Evolutionary conservation across 2,329 filamentous ascomycete genomes (phyloP).

Genomic region (Colletotrichum caudatum): DNA sequence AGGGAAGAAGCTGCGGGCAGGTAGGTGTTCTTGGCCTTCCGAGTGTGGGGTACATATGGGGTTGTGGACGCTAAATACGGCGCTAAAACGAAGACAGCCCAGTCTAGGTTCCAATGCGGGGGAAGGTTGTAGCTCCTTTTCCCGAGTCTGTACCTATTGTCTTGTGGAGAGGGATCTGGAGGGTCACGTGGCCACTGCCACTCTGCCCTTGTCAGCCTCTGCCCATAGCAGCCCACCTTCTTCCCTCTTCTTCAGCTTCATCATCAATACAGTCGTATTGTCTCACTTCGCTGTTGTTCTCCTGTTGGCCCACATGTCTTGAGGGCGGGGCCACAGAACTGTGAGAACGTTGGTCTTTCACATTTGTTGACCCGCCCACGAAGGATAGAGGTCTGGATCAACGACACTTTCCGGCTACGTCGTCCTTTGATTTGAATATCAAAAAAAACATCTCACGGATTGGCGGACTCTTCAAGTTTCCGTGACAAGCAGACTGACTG

Average conservation of each 20-base stretch:
- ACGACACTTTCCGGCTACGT: background rate
- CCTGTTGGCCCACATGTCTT: no score
- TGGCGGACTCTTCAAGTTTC: constrained; percentile 18
- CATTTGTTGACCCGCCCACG: background rate
- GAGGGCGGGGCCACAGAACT: background rate
- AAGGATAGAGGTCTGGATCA: background rate
- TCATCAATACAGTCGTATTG: no score
- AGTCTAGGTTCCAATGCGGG: constrained; percentile 18
- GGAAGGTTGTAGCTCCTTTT: constrained; percentile 17
- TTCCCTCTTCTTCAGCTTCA: no score
- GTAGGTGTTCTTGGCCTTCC: constrained; percentile 7
- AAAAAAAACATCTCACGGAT: background rate
- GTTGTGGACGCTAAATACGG: constrained; percentile 27
- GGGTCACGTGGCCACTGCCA: no score
- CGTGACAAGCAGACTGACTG: constrained; percentile 10
- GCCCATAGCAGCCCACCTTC: no score
- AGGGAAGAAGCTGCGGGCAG: constrained; percentile 29
- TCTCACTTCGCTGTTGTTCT: no score
- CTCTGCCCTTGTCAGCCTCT: no score
- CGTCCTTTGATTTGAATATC: background rate
- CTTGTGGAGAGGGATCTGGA: no score
- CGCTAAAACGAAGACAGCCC: constrained; percentile 31
- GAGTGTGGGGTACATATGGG: constrained; percentile 40
- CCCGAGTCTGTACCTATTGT: background rate
- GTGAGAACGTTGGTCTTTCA: background rate